A percentile compares a stretch with the other conserved stretches of the same genome.
Conservation (phyloP, 139 green algal species). For the Chlorella sorokiniana region DNA sequence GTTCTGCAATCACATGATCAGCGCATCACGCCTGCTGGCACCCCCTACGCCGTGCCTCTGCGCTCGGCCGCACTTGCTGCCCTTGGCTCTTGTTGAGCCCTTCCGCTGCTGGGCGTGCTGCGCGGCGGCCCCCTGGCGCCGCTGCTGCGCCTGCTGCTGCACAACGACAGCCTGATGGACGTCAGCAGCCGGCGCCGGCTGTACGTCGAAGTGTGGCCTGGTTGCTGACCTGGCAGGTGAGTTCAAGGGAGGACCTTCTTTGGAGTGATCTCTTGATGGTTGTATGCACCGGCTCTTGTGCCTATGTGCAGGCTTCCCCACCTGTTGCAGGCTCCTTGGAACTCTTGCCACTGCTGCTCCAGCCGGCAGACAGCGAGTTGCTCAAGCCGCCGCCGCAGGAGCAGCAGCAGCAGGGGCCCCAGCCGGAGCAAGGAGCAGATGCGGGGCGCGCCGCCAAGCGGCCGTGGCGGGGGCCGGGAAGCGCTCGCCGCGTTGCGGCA, state of each 20-base stretch:
- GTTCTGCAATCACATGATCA: too few species aligned
- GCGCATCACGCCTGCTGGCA: too few species aligned
- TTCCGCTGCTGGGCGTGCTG: conserved; percentile 32
- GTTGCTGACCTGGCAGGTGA: conserved; percentile 10
- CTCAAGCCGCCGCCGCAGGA: background rate
- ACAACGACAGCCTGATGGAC: conserved; percentile 36
- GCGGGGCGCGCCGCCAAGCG: background rate
- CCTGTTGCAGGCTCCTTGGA: conserved; percentile 9
- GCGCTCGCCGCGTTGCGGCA: background rate
- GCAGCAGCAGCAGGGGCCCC: background rate
- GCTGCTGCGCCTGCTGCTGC: conserved; percentile 36
- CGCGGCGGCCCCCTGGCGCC: conserved; percentile 22
- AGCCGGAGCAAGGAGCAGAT: background rate
- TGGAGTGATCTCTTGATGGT: too few species aligned
- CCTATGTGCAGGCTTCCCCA: too few species aligned
- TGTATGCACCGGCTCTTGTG: too few species aligned
- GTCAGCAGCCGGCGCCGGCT: conserved; percentile 15
- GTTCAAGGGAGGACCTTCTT: too few species aligned
- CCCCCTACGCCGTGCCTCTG: too few species aligned
- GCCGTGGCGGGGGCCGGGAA: background rate
- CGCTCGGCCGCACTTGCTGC: too few species aligned
- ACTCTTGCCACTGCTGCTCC: conserved; percentile 34
- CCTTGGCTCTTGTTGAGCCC: too few species aligned
- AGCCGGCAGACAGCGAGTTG: conserved; percentile 30
- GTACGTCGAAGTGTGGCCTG: background rate